Conservation (phyloP, 2,329 filamentous ascomycete species). For the Scytalidium lignicola region DNA sequence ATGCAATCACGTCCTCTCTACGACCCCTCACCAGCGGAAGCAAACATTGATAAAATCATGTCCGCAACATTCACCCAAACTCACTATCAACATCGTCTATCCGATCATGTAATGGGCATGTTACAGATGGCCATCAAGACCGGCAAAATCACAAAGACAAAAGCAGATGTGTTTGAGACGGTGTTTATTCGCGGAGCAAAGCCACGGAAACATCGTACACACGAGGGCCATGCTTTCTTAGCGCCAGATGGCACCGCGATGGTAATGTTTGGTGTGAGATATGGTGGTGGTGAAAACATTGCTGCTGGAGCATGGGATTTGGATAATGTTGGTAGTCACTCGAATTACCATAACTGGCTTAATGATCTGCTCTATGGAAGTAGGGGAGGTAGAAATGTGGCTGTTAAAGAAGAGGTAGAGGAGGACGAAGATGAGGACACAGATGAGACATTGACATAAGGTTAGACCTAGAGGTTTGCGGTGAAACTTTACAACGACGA, state of each 20-base stretch:
- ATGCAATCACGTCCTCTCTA: not conserved
- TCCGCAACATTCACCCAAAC: not conserved
- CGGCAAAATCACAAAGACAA: not conserved
- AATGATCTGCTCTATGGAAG: not conserved
- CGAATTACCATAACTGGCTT: not conserved
- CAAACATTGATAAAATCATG: not conserved
- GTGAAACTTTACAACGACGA: too few species aligned
- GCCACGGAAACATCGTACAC: not conserved
- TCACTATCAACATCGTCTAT: not conserved
- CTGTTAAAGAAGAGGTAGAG: too few species aligned
- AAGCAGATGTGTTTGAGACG: not conserved
- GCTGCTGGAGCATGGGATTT: not conserved
- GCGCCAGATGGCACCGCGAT: not conserved
- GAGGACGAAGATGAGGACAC: too few species aligned
- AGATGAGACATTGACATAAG: too few species aligned
- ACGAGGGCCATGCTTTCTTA: not conserved
- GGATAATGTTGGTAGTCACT: not conserved
- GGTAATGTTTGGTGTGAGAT: not conserved
- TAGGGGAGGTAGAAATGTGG: too few species aligned
- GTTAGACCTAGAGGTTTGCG: too few species aligned
- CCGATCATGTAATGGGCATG: not conserved
- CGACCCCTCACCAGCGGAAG: not conserved
- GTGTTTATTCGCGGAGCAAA: not conserved
- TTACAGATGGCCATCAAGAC: not conserved
- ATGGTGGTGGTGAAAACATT: not conserved